Base-by-base conservation (phyloP, 164 flowering plant genomes). In the Umbilicus rupestris region DNA sequence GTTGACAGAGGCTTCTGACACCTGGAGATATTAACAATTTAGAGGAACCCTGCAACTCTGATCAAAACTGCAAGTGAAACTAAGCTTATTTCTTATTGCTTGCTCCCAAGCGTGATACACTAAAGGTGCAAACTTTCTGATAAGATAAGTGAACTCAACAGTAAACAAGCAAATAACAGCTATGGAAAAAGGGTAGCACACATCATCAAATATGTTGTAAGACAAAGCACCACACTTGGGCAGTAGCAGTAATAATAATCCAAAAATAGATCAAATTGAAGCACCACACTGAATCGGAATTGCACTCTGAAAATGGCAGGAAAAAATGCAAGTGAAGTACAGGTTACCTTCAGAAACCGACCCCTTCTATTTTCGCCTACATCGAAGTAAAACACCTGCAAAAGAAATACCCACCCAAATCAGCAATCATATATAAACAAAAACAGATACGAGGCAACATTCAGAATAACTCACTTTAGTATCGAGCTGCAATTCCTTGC, bases 401-500 rank as follows among this genome's bases (percentile, higher is more conserved):
- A 75, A 41, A 1, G 50, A 37, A 30, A 16, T n/a, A n/a, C 5
- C 50, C 66, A 16, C 24, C 55, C 14, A 62, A 68, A 24, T 2
- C 1, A 49, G 1, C 5, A 30, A 55, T 49, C 10, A 39, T 37
- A 46, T 64, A 39, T 14, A 45, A 44, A 5, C 9, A 26, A 7
- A 15, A 17, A 24, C 14, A 16, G 16, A 17, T 45, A 3, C 33
- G 50, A 10, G 7, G 22, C 45, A 8, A 46, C 19, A 31, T 35
- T 35, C 37, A 10, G 1, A 12, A 30, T 4, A 57, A 26, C 15
- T 37, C 20, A 57, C 92, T 87, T 94, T 94, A 68, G 91, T 78
- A 69, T 94, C 96, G 47, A 94, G 93, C 85, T 91, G 97, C 82
- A 94, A 80, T 66, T 94, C 98, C 81, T 94, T 94, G 86, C 98